Evolutionary conservation across 1,284 basidiomycete species (phyloP), one percentile per base, ranked within the genome.

Genomic region (Pyrrhoderma lamaoense): DNA sequence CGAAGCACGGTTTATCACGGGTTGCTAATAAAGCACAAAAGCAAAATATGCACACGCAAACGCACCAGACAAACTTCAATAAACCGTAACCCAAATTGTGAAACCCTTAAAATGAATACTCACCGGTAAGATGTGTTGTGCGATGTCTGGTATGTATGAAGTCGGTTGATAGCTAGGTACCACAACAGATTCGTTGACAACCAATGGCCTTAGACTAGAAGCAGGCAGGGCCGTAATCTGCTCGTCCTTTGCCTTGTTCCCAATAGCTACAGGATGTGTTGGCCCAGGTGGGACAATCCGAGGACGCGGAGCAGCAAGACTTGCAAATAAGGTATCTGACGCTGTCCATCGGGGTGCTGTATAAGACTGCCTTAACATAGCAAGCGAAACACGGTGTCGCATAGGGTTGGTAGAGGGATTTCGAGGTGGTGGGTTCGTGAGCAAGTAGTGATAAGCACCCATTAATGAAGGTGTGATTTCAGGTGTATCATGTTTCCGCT

Each of bases 321-420:
- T 73, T 0, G 72, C 76, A 58, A 76, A 87, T 36, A 88, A 62
- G 0, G 82, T 80, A 54, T 84, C 77, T 5, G 81, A 69, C 2
- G 78, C 65, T 13, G 84, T 80, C 82, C 84, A 88, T 3, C 82
- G 75, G 1, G 80, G 70, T n/a, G 68, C 65, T 11, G 64, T 65
- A 60, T 85, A 77, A 2, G 74, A 67, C 49, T 82, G 74, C 0
- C 70, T 61, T 27, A 87, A 71, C 11, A 88, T 67, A 0, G 79
- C 72, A 72, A 87, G 77, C 2, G 82, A 80, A 22, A 87, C 80
- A 59, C 77, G 79, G 65, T 87, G 85, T 45, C 82, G 74, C 2
- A 75, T 66, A 16, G 77, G 76, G 50, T 77, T 82, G 7, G 76
- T 65, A 3, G 74, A 66, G 2, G 70, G 65, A 42, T 68, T 5